These are phyloP conservation scores for Asterophora lycoperdoides DNA, from an alignment of 768 basidiomycete species.

Conservation along the genomic window DNA sequence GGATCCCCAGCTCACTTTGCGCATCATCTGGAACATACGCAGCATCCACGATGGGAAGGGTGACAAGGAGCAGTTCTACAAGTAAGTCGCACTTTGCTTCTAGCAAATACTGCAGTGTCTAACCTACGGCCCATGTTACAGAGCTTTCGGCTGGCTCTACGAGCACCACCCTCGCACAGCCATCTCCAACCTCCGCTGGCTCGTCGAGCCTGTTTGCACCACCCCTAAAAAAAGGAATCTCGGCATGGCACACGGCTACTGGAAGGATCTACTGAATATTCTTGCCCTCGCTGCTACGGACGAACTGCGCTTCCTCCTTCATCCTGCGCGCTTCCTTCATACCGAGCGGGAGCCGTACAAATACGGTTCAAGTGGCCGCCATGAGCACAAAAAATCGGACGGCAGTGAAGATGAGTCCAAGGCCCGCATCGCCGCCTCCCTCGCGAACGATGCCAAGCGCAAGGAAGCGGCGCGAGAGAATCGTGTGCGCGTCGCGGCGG, in stretches of 20 bases:
- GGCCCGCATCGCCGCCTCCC: conserved; percentile 21
- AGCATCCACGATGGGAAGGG: conserved; percentile 70
- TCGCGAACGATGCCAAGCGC: conserved; percentile 13
- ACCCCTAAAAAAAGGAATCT: conserved; percentile 24
- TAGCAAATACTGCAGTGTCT: neutral
- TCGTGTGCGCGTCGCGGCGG: conserved; percentile 20
- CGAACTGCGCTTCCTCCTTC: conserved; percentile 35
- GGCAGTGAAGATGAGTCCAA: conserved; percentile 8
- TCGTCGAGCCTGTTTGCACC: conserved; percentile 50
- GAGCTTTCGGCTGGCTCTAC: conserved; percentile 66
- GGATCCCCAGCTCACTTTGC: conserved; percentile 53
- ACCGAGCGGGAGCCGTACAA: conserved; percentile 14
- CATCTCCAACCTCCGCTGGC: conserved; percentile 50
- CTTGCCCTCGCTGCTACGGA: conserved; percentile 53
- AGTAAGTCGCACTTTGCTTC: conserved; percentile 25
- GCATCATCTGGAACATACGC: conserved; percentile 62
- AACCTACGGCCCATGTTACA: conserved; percentile 14
- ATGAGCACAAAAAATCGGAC: neutral
- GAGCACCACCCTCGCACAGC: conserved; percentile 67
- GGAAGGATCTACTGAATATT: conserved; percentile 74
- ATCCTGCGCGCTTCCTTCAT: conserved; percentile 27
- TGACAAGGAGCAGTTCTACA: conserved; percentile 58
- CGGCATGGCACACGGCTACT: conserved; percentile 53
- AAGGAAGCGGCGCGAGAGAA: conserved; percentile 21
- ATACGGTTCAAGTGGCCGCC: neutral